These are phyloP conservation scores for Suillus tomentosus DNA, from an alignment of 768 basidiomycete genomes.

Conservation along the genomic window DNA sequence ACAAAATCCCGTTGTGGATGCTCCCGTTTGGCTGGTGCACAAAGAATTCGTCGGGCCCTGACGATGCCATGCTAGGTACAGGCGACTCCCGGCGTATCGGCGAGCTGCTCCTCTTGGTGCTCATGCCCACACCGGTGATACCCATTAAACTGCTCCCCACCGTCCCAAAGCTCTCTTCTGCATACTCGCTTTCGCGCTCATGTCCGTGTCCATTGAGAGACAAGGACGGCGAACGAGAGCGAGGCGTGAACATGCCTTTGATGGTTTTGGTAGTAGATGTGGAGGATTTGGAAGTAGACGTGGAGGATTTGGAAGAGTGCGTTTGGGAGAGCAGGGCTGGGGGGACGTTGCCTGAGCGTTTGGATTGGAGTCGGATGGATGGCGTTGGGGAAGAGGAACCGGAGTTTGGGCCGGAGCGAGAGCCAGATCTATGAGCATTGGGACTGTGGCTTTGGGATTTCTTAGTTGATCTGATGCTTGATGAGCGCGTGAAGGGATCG, in stretches of 20 bases:
- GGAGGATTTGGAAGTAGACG: slow-evolving; percentile 42
- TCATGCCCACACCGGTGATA: not conserved
- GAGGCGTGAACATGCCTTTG: slow-evolving; percentile 56
- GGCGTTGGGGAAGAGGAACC: not conserved
- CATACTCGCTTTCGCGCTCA: slow-evolving; percentile 26
- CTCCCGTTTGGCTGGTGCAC: not conserved
- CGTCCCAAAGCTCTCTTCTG: slow-evolving; percentile 59
- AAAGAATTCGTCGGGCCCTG: not conserved
- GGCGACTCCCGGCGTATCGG: slow-evolving; percentile 7
- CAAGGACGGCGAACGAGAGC: slow-evolving; percentile 54
- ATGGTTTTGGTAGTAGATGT: slow-evolving; percentile 51
- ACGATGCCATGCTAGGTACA: slow-evolving; percentile 10
- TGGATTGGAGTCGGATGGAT: not conserved
- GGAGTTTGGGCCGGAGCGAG: not conserved
- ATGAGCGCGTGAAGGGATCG: slow-evolving; percentile 35
- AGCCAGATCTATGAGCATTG: not conserved
- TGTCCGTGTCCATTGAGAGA: slow-evolving; percentile 25
- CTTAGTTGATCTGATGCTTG: not conserved
- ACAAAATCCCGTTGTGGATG: not conserved
- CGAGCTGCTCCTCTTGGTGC: slow-evolving; percentile 1
- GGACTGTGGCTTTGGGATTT: not conserved
- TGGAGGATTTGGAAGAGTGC: slow-evolving; percentile 3
- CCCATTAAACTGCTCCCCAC: slow-evolving; percentile 50
- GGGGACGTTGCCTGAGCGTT: not conserved
- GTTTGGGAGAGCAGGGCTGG: not conserved